Percentiles rank a stretch among this genome's conserved stretches.
phyloP scores from a whole-genome alignment of 1,284 basidiomycete species.

The Heterobasidion occidentale region DNA sequence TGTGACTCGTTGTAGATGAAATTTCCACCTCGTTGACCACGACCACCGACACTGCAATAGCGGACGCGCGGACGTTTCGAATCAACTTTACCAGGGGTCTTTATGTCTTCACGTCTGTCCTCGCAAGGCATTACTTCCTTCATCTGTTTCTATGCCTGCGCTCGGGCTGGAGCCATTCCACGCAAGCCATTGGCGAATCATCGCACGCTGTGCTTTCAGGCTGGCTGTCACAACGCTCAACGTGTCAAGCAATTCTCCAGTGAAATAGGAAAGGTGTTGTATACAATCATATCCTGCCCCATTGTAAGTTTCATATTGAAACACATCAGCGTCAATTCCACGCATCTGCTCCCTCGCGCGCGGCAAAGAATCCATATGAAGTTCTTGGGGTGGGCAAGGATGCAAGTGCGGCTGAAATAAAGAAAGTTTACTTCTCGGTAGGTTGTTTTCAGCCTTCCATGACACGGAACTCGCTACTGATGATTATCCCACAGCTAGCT shows the following conservation, averaged over 20 bases:
- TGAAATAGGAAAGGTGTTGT: constrained; percentile 8
- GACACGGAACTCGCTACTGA: constrained; percentile 4
- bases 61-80: too few relatives aligned
- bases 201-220: constrained; percentile 3
- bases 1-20: too few relatives aligned
- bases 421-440: constrained; percentile 94
- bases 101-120: constrained; percentile 38
- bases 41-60: too few relatives aligned
- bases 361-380: constrained; percentile 87
- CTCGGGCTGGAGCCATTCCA: constrained; percentile 14
- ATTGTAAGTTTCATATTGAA: not conserved
- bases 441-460: constrained; percentile 17
- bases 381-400: constrained; percentile 86
- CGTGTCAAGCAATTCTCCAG: not conserved
- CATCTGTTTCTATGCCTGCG: constrained; percentile 47
- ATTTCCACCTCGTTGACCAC: too few relatives aligned
- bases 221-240: not conserved
- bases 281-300: not conserved
- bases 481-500: constrained; percentile 60
- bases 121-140: constrained; percentile 48
- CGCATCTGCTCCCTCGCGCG: constrained; percentile 45
- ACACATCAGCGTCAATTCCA: constrained; percentile 67
- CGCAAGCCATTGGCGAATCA: constrained; percentile 2
- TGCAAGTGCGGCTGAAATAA: constrained; percentile 84
- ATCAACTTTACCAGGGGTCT: not conserved